Conservation (phyloP, 2,329 filamentous ascomycete species). For the Diplodia corticola region DNA sequence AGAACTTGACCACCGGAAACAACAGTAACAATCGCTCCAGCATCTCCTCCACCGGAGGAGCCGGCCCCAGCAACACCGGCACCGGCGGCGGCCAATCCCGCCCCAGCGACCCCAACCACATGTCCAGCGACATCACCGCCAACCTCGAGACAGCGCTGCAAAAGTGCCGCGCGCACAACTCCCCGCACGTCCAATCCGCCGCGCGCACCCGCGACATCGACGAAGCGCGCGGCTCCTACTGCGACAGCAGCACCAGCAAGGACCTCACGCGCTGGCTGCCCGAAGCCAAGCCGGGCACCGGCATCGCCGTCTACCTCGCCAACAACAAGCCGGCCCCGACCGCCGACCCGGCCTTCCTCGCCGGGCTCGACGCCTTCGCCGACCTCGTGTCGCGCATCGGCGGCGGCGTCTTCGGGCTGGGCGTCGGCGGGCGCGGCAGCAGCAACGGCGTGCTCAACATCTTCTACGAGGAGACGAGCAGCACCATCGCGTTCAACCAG, state of each 20-base stretch:
- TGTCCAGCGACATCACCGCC: constrained; percentile 29
- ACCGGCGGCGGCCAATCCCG: neutral
- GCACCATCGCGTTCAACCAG: constrained; percentile 78
- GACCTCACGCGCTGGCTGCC: constrained; percentile 54
- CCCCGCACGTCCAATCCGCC: constrained; percentile 68
- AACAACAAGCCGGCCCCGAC: neutral
- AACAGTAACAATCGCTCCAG: constrained; percentile 33
- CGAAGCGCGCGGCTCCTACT: constrained; percentile 77
- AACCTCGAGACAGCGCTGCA: constrained; percentile 64
- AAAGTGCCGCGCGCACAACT: constrained; percentile 74
- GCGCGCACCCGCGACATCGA: constrained; percentile 72
- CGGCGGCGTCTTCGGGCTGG: neutral
- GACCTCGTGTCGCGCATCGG: neutral
- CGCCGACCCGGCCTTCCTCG: neutral
- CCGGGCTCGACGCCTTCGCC: constrained; percentile 5
- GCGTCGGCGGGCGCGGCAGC: neutral
- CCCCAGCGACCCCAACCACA: constrained; percentile 17
- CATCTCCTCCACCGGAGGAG: neutral
- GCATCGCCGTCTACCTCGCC: constrained; percentile 19
- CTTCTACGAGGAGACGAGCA: constrained; percentile 51
- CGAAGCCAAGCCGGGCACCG: neutral
- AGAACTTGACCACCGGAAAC: constrained; percentile 16
- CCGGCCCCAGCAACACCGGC: neutral
- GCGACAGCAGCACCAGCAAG: constrained; percentile 72
- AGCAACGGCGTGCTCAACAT: constrained; percentile 58